phyloP scores from a whole-genome alignment of 345 rosid species.

The Rhodomyrtus tomentosa region DNA sequence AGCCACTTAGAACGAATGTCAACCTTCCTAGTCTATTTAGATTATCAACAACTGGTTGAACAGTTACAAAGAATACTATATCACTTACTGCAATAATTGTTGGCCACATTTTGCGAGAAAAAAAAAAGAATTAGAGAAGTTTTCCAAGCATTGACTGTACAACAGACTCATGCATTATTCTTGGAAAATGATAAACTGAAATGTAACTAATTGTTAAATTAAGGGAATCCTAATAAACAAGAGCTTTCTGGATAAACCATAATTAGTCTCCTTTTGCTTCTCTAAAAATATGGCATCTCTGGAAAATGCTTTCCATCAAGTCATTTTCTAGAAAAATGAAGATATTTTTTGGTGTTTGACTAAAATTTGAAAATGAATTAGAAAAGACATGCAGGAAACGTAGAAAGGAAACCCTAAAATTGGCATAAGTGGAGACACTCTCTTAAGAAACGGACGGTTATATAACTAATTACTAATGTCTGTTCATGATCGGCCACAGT shows the following conservation, averaged over 20 bases:
- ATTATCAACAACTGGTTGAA: not conserved
- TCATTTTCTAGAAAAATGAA: too few relatives aligned
- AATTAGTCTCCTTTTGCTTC: too few relatives aligned
- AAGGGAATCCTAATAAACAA: not conserved
- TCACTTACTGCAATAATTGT: not conserved
- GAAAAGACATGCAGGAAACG: not conserved
- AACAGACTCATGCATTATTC: not conserved
- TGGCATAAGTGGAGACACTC: not conserved
- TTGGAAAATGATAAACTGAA: not conserved
- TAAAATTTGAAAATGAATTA: too few relatives aligned
- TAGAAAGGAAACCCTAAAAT: not conserved
- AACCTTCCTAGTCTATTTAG: not conserved
- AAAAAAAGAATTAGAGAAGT: not conserved
- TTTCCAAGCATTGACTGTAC: not conserved
- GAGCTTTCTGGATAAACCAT: not conserved
- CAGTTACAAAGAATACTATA: not conserved
- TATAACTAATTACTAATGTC: not conserved
- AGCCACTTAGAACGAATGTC: not conserved
- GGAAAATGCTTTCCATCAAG: too few relatives aligned
- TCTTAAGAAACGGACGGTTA: not conserved
- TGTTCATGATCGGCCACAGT: not conserved
- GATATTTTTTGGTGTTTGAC: too few relatives aligned
- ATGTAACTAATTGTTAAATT: not conserved
- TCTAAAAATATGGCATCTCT: too few relatives aligned
- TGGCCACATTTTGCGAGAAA: not conserved